phyloP scores from a whole-genome alignment of 2,329 filamentous ascomycete species.

The Colletotrichum karsti region DNA sequence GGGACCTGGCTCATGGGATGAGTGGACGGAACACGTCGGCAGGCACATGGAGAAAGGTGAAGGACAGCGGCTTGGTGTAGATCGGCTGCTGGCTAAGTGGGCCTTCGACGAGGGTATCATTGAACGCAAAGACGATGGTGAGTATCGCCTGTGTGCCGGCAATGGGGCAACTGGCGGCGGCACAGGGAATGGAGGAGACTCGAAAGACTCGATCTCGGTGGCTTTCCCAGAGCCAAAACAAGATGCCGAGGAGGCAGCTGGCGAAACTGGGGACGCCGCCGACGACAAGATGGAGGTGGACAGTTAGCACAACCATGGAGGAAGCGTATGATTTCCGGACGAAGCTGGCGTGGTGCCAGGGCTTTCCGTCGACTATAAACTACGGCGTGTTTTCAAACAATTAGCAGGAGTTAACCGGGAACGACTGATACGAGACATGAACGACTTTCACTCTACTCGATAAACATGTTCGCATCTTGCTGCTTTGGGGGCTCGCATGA shows the following conservation, averaged over 20 bases:
- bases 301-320: neutral
- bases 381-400: constrained; percentile 13
- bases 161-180: constrained; percentile 40
- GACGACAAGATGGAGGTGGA: constrained; percentile 15
- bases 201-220: constrained; percentile 32
- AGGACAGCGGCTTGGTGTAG: constrained; percentile 64
- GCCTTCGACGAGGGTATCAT: constrained; percentile 72
- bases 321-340: neutral
- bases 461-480: constrained; percentile 12
- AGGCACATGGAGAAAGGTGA: constrained; percentile 85
- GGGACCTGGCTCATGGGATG: constrained; percentile 82
- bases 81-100: constrained; percentile 67
- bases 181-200: constrained; percentile 7
- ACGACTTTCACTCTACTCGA: constrained; percentile 10
- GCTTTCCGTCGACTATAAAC: constrained; percentile 20
- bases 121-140: constrained; percentile 62
- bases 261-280: neutral
- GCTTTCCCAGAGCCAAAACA: constrained; percentile 25
- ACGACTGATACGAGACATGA: constrained; percentile 30
- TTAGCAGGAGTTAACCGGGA: constrained; percentile 14
- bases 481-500: neutral
- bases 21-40: constrained; percentile 92
- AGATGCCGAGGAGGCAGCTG: constrained; percentile 8
- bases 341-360: constrained; percentile 10
- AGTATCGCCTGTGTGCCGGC: constrained; percentile 62